A percentile compares a stretch with the other conserved stretches of the same genome.
These are phyloP conservation scores for Hyaloscypha finlandica DNA, from an alignment of 495 filamentous ascomycete species.

Conservation along the genomic window DNA sequence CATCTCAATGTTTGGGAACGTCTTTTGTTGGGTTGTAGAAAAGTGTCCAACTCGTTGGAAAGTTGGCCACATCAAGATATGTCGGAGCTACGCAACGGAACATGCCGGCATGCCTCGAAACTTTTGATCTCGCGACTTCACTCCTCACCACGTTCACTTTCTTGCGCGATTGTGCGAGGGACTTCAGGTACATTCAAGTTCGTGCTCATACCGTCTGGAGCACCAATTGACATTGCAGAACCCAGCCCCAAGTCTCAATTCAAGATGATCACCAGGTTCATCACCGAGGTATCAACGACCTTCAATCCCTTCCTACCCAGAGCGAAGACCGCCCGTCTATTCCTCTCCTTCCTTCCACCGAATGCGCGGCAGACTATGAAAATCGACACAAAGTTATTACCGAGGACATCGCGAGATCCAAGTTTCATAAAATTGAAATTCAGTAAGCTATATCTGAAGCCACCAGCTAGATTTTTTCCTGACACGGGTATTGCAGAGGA, in stretches of 20 bases:
- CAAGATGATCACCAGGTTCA: conserved; percentile 84
- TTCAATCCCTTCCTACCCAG: conserved; percentile 90
- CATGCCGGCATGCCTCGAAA: conserved; percentile 11
- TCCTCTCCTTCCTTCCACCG: conserved; percentile 85
- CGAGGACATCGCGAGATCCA: conserved; percentile 60
- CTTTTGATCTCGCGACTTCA: background rate
- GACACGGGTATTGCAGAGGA: conserved; percentile 62
- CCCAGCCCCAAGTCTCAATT: conserved; percentile 9
- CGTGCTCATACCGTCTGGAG: background rate
- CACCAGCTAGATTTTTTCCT: background rate
- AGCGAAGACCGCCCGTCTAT: conserved; percentile 77
- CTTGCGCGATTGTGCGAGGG: background rate
- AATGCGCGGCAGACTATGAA: conserved; percentile 71
- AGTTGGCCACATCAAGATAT: conserved; percentile 19
- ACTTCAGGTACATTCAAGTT: background rate
- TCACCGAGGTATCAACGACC: conserved; percentile 76
- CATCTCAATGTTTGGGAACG: conserved; percentile 41
- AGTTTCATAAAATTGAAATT: conserved; percentile 76
- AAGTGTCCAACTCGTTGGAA: conserved; percentile 15
- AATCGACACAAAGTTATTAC: conserved; percentile 77
- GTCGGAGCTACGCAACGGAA: conserved; percentile 5
- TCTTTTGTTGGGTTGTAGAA: conserved; percentile 1
- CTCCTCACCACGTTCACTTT: background rate
- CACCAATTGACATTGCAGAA: conserved; percentile 4
- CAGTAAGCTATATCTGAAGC: conserved; percentile 54